Evolutionary conservation across 768 basidiomycete species (phyloP), one percentile per base, ranked within the genome.

Genomic region (Boletus tomentosulus): DNA sequence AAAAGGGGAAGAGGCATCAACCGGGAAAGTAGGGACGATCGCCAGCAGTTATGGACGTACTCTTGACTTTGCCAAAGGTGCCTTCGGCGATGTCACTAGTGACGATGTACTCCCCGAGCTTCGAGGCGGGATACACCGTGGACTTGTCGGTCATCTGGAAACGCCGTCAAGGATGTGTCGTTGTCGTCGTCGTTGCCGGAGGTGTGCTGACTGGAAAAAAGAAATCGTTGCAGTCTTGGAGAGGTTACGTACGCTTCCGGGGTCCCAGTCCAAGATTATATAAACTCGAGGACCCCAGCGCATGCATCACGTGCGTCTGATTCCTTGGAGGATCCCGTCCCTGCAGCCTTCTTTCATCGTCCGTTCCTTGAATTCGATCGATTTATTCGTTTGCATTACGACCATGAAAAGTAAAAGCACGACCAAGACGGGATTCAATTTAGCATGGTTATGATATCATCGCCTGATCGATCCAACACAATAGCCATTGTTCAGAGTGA

Each of bases 11-110:
- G 28, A 58, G 44, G 25, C 25, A 56, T 60, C 58, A 59, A 62
- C 53, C 57, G 42, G 53, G 53, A 35, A 46, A 42, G 16, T 9
- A 24, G 37, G 13, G 50, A 11, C 44, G 63, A 63, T 69, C 59
- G 48, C 50, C 35, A 51, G 54, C 22, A 45, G 46, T 31, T 13
- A 24, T 16, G 22, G 24, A 83, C 92, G 71, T 71, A 97, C 96
- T 91, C 80, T 98, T 98, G 69, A 99, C 97, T 74, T 97, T 98
- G 51, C 96, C 97, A 75, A 98, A 99, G 11, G 92, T 96, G 3
- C 97, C 97, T 59, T 95, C 93, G 19, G 95, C 96, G 55, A 98
- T 88, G 59, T 95, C 93, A 53, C 83, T 73, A 51, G 87, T 81
- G 54, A 98, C 84, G 39, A 82, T 88, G 72, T 98, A 98, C 75